Base-by-base conservation (phyloP, 2,329 filamentous ascomycete genomes). In the Pezicula neosporulosa region DNA sequence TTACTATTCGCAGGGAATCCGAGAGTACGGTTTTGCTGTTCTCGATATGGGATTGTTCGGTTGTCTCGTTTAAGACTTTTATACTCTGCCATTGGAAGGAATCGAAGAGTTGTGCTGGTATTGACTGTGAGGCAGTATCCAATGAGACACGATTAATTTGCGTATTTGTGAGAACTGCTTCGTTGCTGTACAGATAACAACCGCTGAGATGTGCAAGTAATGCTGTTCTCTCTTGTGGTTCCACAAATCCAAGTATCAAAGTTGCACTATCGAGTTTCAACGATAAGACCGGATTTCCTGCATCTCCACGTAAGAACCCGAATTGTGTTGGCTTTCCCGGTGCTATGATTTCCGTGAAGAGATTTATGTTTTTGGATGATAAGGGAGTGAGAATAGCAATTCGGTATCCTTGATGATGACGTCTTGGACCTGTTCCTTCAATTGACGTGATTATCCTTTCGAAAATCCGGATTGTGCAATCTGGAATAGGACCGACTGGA, bases 311-410 rank as follows among this genome's bases (percentile, higher is more conserved):
- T 56, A 90, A 72, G 61, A 91, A 87, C n/a, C 88, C 85, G 64
- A 91, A 94, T 43, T 88, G 82, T 44, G 95, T 76, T 0, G 89
- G 89, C 19, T 78, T 70, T 15, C 80, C 77, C 6, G 83, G 79
- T 6, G 79, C 75, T 45, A 90, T 79, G 12, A 78, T 73, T 62
- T 93, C 87, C 51, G 83, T 86, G 48, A 93, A 78, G 44, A 83
- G 85, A 62, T 86, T 91, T 35, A 95, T 72, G 1, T 87, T 87
- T 65, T 90, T 89, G 50, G 83, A 87, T 53, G 80, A 83, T 4
- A 89, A 81, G 3, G 87, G 87, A 0, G 90, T 93, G 30, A 91
- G 81, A 13, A 93, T 78, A 4, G 87, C 80, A 38, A 96, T 72
- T 24, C 90, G 82, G 70, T 86, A 92, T 0, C 90, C 90, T 36